A percentile compares a stretch with the other conserved stretches of the same genome.
These are phyloP conservation scores for Hypoxylon fragiforme DNA, from an alignment of 495 filamentous ascomycete genomes.

Conservation along the genomic window DNA sequence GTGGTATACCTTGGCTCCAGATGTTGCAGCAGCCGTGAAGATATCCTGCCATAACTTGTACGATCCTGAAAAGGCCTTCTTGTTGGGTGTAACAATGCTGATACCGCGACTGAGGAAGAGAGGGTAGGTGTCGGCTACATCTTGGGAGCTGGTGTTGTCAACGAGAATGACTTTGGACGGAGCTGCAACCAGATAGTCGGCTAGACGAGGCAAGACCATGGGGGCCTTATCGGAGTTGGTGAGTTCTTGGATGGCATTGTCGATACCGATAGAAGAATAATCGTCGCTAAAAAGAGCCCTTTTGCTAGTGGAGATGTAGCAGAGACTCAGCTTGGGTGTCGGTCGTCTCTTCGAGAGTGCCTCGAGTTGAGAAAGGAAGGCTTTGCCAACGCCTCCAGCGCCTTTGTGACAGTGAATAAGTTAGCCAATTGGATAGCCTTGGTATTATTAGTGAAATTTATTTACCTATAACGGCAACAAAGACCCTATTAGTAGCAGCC, in stretches of 20 bases:
- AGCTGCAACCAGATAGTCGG: slow-evolving; percentile 67
- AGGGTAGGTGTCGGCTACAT: slow-evolving; percentile 78
- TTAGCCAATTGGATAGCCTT: slow-evolving; percentile 14
- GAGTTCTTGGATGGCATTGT: slow-evolving; percentile 58
- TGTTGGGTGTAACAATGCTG: slow-evolving; percentile 93
- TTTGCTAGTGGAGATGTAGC: slow-evolving; percentile 79
- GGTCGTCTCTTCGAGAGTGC: slow-evolving; percentile 57
- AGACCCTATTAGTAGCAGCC: slow-evolving; percentile 44
- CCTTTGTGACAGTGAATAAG: slow-evolving; percentile 54
- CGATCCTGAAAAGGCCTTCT: slow-evolving; percentile 87
- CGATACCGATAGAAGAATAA: slow-evolving; percentile 61
- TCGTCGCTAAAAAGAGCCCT: slow-evolving; percentile 69
- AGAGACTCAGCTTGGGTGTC: slow-evolving; percentile 64
- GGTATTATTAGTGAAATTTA: not conserved
- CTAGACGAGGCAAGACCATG: slow-evolving; percentile 65
- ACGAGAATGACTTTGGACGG: slow-evolving; percentile 78
- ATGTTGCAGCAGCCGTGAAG: slow-evolving; percentile 63
- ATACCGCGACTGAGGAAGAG: slow-evolving; percentile 75
- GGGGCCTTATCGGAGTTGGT: slow-evolving; percentile 59
- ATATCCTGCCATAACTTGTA: slow-evolving; percentile 81
- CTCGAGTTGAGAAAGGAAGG: slow-evolving; percentile 81
- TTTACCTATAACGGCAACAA: slow-evolving; percentile 51
- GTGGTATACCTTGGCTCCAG: slow-evolving; percentile 81
- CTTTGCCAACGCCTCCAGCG: slow-evolving; percentile 88
- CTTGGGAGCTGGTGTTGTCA: slow-evolving; percentile 89